Evolutionary conservation across 352 stramenopile species (phyloP).

Genomic region (Pythium diclinum): DNA sequence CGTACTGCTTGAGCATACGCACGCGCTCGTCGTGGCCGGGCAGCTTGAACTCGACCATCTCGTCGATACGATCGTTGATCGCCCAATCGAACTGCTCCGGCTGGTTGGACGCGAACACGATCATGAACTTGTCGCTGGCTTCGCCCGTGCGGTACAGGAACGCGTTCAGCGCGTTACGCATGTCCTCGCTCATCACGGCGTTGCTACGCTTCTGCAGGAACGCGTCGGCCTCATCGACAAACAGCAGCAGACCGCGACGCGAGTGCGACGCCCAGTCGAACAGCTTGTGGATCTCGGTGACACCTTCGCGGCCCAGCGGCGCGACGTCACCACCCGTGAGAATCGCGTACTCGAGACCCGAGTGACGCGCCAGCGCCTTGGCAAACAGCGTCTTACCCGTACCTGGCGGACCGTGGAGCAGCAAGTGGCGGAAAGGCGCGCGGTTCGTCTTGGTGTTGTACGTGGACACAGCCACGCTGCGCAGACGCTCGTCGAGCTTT

Average conservation of each 20-base stretch:
- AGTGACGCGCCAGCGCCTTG: constrained; percentile 94
- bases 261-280: constrained; percentile 98
- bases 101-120: constrained; percentile 99
- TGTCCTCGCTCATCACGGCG: constrained; percentile 94
- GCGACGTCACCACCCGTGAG: constrained; percentile 98
- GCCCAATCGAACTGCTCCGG: constrained; percentile 98
- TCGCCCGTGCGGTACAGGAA: constrained; percentile 98
- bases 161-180: constrained; percentile 98
- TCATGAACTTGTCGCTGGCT: constrained; percentile 99
- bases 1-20: constrained; percentile 98
- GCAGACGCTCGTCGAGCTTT: constrained; percentile 90
- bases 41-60: constrained; percentile 97
- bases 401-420: constrained; percentile 96
- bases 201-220: constrained; percentile 98
- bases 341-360: constrained; percentile 98
- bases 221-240: constrained; percentile 99
- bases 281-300: constrained; percentile 99
- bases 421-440: constrained; percentile 97
- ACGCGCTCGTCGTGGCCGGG: constrained; percentile 93
- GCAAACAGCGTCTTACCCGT: constrained; percentile 99
- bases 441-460: constrained; percentile 93
- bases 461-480: constrained; percentile 20
- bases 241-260: constrained; percentile 94
- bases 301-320: constrained; percentile 95
- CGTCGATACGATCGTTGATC: constrained; percentile 99